These are phyloP conservation scores for Vinca minor DNA, from an alignment of 257 asterid genomes.

Conservation along the genomic window DNA sequence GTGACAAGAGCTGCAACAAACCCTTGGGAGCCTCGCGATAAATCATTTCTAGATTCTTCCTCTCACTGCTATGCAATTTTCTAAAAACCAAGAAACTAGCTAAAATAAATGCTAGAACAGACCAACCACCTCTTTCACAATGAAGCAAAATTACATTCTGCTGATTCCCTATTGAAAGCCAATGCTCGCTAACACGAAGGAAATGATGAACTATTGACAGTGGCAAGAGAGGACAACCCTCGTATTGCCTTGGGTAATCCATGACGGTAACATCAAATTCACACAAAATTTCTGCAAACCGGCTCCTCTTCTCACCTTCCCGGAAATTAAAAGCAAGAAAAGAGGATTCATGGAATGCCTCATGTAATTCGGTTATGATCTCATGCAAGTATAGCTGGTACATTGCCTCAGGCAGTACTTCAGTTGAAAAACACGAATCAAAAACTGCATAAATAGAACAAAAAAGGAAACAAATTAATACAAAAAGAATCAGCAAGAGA, in stretches of 20 bases:
- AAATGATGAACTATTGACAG: slow-evolving; percentile 81
- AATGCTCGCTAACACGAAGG: slow-evolving; percentile 83
- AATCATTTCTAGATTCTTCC: slow-evolving; percentile 77
- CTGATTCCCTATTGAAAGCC: slow-evolving; percentile 70
- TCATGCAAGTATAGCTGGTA: slow-evolving; percentile 92
- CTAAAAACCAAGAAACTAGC: slow-evolving; percentile 83
- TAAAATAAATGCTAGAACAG: slow-evolving; percentile 69
- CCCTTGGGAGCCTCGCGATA: slow-evolving; percentile 93
- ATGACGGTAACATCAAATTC: slow-evolving; percentile 80
- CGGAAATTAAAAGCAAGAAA: slow-evolving; percentile 92
- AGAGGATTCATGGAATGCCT: slow-evolving; percentile 78
- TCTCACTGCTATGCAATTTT: slow-evolving; percentile 76
- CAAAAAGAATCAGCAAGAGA: slow-evolving; percentile 2
- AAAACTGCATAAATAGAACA: slow-evolving; percentile 55
- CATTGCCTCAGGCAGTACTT: slow-evolving; percentile 78
- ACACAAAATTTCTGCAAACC: slow-evolving; percentile 76
- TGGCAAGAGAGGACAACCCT: slow-evolving; percentile 94
- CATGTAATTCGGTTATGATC: slow-evolving; percentile 76
- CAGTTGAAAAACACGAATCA: slow-evolving; percentile 96
- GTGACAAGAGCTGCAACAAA: slow-evolving; percentile 77
- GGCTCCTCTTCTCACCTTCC: slow-evolving; percentile 89
- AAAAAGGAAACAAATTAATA: not conserved
- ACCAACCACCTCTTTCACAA: slow-evolving; percentile 98
- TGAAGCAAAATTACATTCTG: slow-evolving; percentile 86
- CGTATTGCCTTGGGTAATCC: slow-evolving; percentile 97